Percentiles rank a stretch among this genome's conserved stretches.
Evolutionary conservation across 768 basidiomycete species (phyloP).

Genomic region (Lactarius deliciosus): DNA sequence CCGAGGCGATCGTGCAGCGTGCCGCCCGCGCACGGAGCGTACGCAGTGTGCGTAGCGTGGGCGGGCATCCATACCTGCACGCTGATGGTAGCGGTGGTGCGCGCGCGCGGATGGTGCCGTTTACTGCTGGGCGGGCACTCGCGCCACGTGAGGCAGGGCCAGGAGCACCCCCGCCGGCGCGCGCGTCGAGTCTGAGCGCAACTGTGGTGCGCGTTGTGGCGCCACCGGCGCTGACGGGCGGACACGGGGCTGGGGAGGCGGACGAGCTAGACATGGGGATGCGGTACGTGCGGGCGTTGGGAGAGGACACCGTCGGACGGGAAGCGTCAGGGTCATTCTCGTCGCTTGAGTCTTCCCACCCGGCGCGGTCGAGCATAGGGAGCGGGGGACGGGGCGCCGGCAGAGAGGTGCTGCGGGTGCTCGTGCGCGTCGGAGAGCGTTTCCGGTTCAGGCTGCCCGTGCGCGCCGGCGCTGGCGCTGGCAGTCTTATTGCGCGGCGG

Average conservation of each 20-base stretch:
- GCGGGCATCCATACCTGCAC: conserved; percentile 40
- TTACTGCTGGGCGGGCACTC: conserved; percentile 68
- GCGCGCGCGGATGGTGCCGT: conserved; percentile 67
- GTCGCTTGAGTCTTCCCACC: conserved; percentile 60
- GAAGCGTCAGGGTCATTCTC: conserved; percentile 53
- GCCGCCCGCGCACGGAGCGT: conserved; percentile 56
- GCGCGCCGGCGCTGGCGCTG: conserved; percentile 7
- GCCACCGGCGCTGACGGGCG: neutral
- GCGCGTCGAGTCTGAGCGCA: conserved; percentile 62
- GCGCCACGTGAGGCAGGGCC: conserved; percentile 43
- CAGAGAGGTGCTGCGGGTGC: conserved; percentile 26
- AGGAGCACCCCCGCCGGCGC: conserved; percentile 32
- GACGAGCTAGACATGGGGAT: conserved; percentile 71
- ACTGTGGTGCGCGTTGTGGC: conserved; percentile 47
- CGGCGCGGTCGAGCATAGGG: conserved; percentile 34
- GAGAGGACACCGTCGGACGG: conserved; percentile 45
- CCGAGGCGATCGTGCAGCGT: conserved; percentile 47
- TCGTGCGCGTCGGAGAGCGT: conserved; percentile 29
- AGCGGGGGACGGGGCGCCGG: conserved; percentile 14
- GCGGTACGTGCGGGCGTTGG: conserved; percentile 69
- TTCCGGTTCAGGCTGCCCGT: conserved; percentile 30
- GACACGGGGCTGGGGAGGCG: conserved; percentile 39
- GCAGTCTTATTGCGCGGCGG: conserved; percentile 20
- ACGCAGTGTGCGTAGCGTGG: conserved; percentile 49
- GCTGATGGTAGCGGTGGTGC: conserved; percentile 32